Evolutionary conservation across 768 basidiomycete species (phyloP).

Genomic region (Dendrothele bispora): DNA sequence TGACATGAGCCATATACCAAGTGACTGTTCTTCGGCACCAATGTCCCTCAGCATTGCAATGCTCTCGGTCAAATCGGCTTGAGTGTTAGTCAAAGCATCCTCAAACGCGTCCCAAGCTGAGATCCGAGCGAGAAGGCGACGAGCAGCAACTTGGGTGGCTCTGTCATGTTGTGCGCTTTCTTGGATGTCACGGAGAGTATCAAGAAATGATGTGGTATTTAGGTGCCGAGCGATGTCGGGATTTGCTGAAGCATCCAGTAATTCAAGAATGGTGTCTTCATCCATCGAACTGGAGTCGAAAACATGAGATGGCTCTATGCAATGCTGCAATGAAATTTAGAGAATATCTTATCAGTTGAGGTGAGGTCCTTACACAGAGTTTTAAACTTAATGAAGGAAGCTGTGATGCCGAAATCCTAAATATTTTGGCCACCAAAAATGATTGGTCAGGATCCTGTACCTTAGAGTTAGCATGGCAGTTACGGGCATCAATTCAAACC

Average conservation of each 20-base stretch:
- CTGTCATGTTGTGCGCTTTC: constrained; percentile 36
- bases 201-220: constrained; percentile 41
- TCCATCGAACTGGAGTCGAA: constrained; percentile 57
- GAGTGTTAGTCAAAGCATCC: constrained; percentile 55
- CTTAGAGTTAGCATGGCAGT: background rate
- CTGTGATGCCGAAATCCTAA: constrained; percentile 68
- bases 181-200: constrained; percentile 37
- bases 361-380: constrained; percentile 35
- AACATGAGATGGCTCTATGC: constrained; percentile 51
- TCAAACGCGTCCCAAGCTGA: constrained; percentile 61
- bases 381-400: constrained; percentile 55
- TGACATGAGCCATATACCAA: constrained; percentile 73
- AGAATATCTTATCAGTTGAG: background rate
- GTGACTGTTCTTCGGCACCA: constrained; percentile 60
- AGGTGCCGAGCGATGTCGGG: constrained; percentile 60
- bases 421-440: constrained; percentile 59
- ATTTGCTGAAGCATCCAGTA: constrained; percentile 69
- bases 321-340: constrained; percentile 40
- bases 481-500: constrained; percentile 1
- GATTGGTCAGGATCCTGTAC: constrained; percentile 54
- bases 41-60: constrained; percentile 58
- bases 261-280: constrained; percentile 50
- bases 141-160: constrained; percentile 43
- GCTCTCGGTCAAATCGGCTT: constrained; percentile 50
- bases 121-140: constrained; percentile 49